Evolutionary conservation across 768 basidiomycete species (phyloP), one percentile per base, ranked within the genome.

Genomic region (Lactarius sp.): DNA sequence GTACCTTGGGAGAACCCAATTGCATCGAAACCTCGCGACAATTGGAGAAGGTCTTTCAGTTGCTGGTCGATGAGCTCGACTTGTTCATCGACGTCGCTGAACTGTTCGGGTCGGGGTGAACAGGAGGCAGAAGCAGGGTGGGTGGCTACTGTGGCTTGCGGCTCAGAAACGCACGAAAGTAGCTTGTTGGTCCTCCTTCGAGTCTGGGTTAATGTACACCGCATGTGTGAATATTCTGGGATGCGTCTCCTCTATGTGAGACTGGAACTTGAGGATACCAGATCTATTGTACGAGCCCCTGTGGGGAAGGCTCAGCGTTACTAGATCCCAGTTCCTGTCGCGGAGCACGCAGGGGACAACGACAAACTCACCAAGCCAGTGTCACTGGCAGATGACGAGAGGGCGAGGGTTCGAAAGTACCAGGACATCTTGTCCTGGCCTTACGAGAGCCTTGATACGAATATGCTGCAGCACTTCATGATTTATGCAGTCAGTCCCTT

Each of bases 1-100:
- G n/a, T 58, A 73, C 87, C 92, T 81, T 94, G 92, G 1, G 92
- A 94, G 73, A 94, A 87, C 1, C 92, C 92, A 56, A 94, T 85
- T 16, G 88, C 92, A 71, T 93, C 91, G 68, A 94, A 94, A 3
- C 92, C 92, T 34, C 70, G 69, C 53, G 77, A 65, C 16, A 94
- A 80, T 69, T 92, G 85, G 1, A 83, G 79, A 39, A 94, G 80
- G 1, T 74, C 78, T 34, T 78, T 75, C 4, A 94, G 75, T 71
- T 94, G 89, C 34, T 79, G 76, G 14, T 86, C 79, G 7, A 88
- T 91, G 36, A 80, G 44, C 22, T 77, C 80, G 4, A 94, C 69
- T 70, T 94, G 92, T 6, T 83, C 79, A 60, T 90, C 80, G 42
- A 91, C 81, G 64, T 90, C 85, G 51, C 92, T 92, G 68, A 86